These are phyloP conservation scores for Podila epigama DNA, from an alignment of 192 early-diverging fungal species.

Conservation along the genomic window DNA sequence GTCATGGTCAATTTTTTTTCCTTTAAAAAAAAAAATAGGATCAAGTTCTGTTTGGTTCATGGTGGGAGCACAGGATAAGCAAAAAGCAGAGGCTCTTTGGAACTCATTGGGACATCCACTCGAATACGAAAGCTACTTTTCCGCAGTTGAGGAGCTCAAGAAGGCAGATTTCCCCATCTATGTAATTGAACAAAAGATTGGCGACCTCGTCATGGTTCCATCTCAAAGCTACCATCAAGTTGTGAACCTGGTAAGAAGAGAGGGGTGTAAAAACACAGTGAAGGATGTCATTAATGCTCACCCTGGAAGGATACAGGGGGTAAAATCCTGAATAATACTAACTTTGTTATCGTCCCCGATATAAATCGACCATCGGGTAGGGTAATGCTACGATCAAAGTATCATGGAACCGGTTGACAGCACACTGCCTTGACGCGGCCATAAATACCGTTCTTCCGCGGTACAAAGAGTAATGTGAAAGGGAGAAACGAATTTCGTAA, in stretches of 20 bases:
- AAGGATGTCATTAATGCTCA: no score
- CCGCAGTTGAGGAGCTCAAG: slow-evolving; percentile 21
- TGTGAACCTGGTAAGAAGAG: slow-evolving; percentile 23
- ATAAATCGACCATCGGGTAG: no score
- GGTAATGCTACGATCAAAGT: slow-evolving; percentile 46
- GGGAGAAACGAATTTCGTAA: neutral
- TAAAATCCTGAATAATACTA: no score
- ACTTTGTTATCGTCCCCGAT: no score
- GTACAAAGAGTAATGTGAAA: slow-evolving; percentile 34
- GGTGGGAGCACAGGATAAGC: slow-evolving; percentile 21
- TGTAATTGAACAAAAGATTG: slow-evolving; percentile 36
- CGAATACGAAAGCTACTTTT: slow-evolving; percentile 42
- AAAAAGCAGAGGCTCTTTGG: slow-evolving; percentile 25
- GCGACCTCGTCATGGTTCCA: slow-evolving; percentile 45
- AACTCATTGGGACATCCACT: slow-evolving; percentile 16
- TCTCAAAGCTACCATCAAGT: slow-evolving; percentile 37
- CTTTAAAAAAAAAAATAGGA: slow-evolving; percentile 6
- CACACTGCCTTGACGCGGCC: slow-evolving; percentile 21
- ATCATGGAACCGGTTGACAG: slow-evolving; percentile 42
- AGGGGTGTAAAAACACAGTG: neutral
- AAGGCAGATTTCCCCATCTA: slow-evolving; percentile 27
- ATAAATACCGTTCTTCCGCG: slow-evolving; percentile 29
- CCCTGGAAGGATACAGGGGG: no score
- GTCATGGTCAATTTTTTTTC: neutral
- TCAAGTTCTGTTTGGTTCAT: slow-evolving; percentile 42